Percentiles rank a stretch among this genome's conserved stretches.
Evolutionary conservation across 768 basidiomycete genomes (phyloP).

Genomic region (Leucogyrophana mollusca): DNA sequence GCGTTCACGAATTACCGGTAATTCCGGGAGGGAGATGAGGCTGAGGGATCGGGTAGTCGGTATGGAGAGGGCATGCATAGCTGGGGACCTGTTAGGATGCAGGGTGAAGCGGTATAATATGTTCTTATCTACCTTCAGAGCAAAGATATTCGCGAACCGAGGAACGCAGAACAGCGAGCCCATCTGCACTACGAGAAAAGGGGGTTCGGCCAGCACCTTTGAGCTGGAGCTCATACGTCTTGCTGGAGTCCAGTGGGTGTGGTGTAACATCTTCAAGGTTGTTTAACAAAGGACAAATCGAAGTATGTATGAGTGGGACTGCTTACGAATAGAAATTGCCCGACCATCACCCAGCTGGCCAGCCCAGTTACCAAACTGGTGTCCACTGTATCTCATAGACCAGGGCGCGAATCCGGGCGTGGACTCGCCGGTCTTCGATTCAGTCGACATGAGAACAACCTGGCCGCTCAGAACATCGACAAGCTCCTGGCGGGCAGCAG

Average conservation of each 20-base stretch:
- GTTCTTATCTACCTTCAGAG: conserved; percentile 72
- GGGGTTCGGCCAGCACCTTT: conserved; percentile 95
- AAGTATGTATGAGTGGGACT: background rate
- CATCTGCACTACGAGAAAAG: conserved; percentile 90
- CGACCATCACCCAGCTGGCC: conserved; percentile 96
- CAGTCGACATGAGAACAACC: conserved; percentile 58
- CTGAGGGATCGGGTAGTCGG: conserved; percentile 88
- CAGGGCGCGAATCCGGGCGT: conserved; percentile 52
- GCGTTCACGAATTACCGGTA: conserved; percentile 76
- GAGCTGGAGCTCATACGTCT: conserved; percentile 82
- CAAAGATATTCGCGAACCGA: conserved; percentile 93
- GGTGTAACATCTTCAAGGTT: conserved; percentile 66
- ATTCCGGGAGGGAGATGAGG: conserved; percentile 67
- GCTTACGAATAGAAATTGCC: conserved; percentile 80
- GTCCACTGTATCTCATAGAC: conserved; percentile 89
- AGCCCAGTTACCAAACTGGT: conserved; percentile 88
- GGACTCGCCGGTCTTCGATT: conserved; percentile 28
- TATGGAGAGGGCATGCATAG: conserved; percentile 78
- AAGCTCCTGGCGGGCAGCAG: conserved; percentile 62
- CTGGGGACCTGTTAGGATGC: conserved; percentile 25
- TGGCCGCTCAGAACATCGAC: conserved; percentile 82
- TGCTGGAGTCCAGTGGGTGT: conserved; percentile 54
- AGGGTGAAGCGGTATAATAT: conserved; percentile 14
- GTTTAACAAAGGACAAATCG: conserved; percentile 6
- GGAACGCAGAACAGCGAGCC: conserved; percentile 91